Base-by-base conservation (phyloP, 2,329 filamentous ascomycete genomes). In the Hypoxylon sp. region DNA sequence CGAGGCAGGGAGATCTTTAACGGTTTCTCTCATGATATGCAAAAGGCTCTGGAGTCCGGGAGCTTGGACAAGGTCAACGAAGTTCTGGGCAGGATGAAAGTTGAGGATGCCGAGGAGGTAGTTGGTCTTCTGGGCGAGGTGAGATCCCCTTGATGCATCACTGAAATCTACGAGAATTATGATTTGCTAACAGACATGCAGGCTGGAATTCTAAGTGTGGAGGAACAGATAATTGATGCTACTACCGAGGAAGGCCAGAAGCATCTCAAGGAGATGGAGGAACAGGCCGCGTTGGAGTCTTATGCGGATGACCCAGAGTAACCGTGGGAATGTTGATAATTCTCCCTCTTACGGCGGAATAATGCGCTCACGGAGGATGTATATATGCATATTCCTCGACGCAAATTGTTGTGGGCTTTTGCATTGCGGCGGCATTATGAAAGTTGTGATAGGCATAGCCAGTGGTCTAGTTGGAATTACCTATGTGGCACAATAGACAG, bases 171-270 rank as follows among this genome's bases (percentile, higher is more conserved):
- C 50, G 80, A 82, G 24, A 81, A 80, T 66, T 77, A 81, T 73
- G 78, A 51, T 6, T 63, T 70, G 56, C 78, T 80, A 68, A 80
- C 67, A 17, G 64, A 32, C 50, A 47, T 31, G 35, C 57, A 91
- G 82, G 93, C 93, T 15, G 93, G 93, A 39, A 95, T 98, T 84
- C 81, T 99, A 72, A 97, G 93, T 78, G 80, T 99, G 55, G 94
- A 98, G 79, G 91, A 97, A 77, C 91, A 97, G 54, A 93, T 99
- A 56, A 97, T 99, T 73, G 96, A 99, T 81, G 93, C 94, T 0
- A 99, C 94, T 50, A 97, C 95, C 2, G 91, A 94, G 77, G 91
- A 96, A 78, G 94, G 94, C 2, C 87, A 91, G 83, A 88, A 90
- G 78, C 90, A 90, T 77, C 85, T 95, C 74, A 91, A 92, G 81